Base-by-base conservation (phyloP, 208 protist species). In the Leishmania amazonensis region DNA sequence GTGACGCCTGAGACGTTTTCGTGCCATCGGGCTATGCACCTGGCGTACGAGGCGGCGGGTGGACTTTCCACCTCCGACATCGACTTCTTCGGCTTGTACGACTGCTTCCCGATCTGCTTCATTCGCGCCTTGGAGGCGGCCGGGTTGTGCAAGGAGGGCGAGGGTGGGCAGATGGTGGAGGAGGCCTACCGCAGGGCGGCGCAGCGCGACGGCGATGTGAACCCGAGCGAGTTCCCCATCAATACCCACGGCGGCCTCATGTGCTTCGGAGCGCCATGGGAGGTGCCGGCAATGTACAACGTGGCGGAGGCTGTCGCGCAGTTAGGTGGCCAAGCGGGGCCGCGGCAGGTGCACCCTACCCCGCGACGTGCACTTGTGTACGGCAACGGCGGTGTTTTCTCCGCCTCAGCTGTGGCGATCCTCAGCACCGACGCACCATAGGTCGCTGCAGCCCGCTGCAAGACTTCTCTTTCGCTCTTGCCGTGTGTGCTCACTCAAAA, bases 351-450 rank as follows among this genome's bases (percentile, higher is more conserved):
- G 9, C 67, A 38, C 58, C 89, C 86, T 9, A 84, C 75, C 2
- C 88, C 87, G 24, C 89, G 85, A 75, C 88, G 91, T 35, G 92
- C 94, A 19, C 88, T 98, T n/a, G 92, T 96, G 42, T 98, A 98
- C 81, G 95, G 94, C 42, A 98, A 97, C 85, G 95, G 94, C 11
- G 95, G 94, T 71, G 89, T 98, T 40, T 97, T 98, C 78, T 96
- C 89, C 28, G 86, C 88, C 45, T 94, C 88, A 0, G 87, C 90
- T 21, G 93, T 98, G 1, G 95, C 93, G 21, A 92, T 98, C 54
- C 85, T 98, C 21, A 88, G 87, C 45, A 78, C 79, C n/a, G 91
- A 89, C 28, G 87, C 87, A 54, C 79, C 79, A 17, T 83, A 78
- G 57, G n/a, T 15, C 17, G 31, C 49, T 31, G 47, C 49, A 60